These are phyloP conservation scores for Fusarium sp. DNA, from an alignment of 2,329 filamentous ascomycete genomes.

Conservation along the genomic window DNA sequence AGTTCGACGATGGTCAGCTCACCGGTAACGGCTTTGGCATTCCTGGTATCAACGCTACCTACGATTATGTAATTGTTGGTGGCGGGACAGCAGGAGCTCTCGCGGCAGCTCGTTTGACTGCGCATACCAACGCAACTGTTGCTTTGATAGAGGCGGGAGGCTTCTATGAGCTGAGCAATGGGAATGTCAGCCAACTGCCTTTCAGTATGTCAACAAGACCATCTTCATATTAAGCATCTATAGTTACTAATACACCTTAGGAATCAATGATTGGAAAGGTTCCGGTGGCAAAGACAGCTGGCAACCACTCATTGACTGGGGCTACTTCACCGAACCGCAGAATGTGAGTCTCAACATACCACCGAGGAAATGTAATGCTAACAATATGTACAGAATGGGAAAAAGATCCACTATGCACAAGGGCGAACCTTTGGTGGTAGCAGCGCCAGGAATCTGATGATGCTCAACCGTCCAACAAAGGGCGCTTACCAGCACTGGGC, in stretches of 20 bases:
- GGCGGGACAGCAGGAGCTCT: constrained; percentile 3
- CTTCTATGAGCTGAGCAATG: constrained; percentile 10
- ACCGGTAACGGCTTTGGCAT: constrained; percentile 21
- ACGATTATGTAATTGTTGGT: constrained; percentile 16
- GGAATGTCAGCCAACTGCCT: constrained; percentile 1
- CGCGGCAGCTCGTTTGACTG: background rate
- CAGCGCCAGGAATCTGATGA: constrained; percentile 10
- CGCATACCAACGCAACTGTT: background rate
- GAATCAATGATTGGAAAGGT: constrained; percentile 3
- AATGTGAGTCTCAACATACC: background rate
- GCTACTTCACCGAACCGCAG: constrained; percentile 7
- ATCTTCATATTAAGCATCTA: background rate
- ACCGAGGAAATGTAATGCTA: background rate
- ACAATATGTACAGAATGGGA: background rate
- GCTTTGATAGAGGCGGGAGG: constrained; percentile 10
- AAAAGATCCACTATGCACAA: constrained; percentile 6
- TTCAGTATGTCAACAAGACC: background rate
- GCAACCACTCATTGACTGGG: constrained; percentile 7
- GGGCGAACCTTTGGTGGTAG: background rate
- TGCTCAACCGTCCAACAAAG: constrained; percentile 2
- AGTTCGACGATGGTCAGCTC: constrained; percentile 15
- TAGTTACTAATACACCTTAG: background rate
- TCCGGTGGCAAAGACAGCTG: background rate
- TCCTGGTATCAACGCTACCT: constrained; percentile 17
- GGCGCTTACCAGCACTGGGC: constrained; percentile 3